Percentiles rank a stretch among this genome's conserved stretches.
Conservation (phyloP, 805 yeast species). For the Ogataea glucozyma region DNA sequence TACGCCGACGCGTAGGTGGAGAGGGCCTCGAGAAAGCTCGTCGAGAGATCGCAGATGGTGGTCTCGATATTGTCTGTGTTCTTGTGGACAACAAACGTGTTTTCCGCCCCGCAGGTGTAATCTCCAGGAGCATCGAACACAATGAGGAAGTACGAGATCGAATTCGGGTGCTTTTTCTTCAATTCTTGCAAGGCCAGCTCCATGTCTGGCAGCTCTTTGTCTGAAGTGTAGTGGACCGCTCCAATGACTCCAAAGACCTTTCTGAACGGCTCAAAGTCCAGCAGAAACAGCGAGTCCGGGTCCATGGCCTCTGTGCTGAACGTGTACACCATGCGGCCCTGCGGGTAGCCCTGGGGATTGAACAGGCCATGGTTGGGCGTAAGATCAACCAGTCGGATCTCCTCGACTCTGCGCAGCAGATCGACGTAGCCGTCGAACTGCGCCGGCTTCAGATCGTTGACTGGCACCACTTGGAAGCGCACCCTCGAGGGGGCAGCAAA, state of each 20-base stretch:
- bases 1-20: constrained; percentile 72
- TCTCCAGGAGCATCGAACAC: constrained; percentile 50
- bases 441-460: constrained; percentile 46
- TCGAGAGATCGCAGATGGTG: constrained; percentile 69
- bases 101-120: constrained; percentile 6
- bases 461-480: constrained; percentile 66
- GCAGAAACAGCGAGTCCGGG: constrained; percentile 54
- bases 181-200: constrained; percentile 40
- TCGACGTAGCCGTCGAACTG: constrained; percentile 46
- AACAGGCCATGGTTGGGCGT: constrained; percentile 65
- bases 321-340: constrained; percentile 68
- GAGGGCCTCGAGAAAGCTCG: constrained; percentile 60
- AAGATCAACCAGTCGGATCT: constrained; percentile 74
- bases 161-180: constrained; percentile 46
- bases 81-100: constrained; percentile 21
- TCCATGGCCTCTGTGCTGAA: constrained; percentile 53
- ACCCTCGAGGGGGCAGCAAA: constrained; percentile 69
- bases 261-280: constrained; percentile 88
- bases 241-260: constrained; percentile 67
- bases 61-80: constrained; percentile 49
- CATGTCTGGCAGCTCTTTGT: constrained; percentile 28
- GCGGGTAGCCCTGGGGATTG: constrained; percentile 84
- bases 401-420: constrained; percentile 49
- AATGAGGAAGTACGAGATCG: constrained; percentile 55
- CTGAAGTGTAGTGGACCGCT: constrained; percentile 36